Conservation (phyloP, 768 basidiomycete species). For the Tulasnella sp. region DNA sequence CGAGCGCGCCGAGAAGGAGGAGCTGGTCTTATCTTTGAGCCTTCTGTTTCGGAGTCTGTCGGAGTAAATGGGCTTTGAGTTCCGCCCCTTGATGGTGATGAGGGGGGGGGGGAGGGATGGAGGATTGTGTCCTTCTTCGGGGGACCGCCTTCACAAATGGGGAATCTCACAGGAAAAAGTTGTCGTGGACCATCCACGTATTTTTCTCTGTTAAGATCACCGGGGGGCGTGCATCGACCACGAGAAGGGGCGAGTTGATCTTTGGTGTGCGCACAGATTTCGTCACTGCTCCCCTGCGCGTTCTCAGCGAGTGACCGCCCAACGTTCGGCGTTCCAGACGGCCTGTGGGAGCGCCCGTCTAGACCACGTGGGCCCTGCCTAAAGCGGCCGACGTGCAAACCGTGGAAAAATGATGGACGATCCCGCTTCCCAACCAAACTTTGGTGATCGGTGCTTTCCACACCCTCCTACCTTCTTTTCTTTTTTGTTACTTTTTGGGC, state of each 20-base stretch:
- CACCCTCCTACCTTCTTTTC: no score
- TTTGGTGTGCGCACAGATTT: no score
- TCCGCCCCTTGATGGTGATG: slow-evolving; percentile 3
- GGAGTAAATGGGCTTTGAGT: neutral
- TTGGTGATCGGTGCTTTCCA: no score
- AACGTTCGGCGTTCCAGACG: neutral
- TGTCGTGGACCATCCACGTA: neutral
- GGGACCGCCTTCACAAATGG: slow-evolving; percentile 1
- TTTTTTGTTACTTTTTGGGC: neutral
- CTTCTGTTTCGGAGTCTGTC: neutral
- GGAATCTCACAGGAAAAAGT: neutral
- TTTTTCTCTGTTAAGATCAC: neutral
- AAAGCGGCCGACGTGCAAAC: neutral
- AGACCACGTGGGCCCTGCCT: neutral
- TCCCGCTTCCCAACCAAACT: neutral
- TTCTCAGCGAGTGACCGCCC: no score
- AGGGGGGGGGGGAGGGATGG: neutral
- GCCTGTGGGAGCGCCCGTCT: neutral
- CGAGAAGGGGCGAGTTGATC: no score
- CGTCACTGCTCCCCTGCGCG: no score
- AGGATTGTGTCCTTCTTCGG: slow-evolving; percentile 1
- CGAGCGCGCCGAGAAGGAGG: neutral
- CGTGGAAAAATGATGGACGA: neutral
- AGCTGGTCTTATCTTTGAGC: neutral
- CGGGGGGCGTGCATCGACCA: neutral